phyloP scores from a whole-genome alignment of 805 yeast species.

The Yarrowia keelungensis region DNA sequence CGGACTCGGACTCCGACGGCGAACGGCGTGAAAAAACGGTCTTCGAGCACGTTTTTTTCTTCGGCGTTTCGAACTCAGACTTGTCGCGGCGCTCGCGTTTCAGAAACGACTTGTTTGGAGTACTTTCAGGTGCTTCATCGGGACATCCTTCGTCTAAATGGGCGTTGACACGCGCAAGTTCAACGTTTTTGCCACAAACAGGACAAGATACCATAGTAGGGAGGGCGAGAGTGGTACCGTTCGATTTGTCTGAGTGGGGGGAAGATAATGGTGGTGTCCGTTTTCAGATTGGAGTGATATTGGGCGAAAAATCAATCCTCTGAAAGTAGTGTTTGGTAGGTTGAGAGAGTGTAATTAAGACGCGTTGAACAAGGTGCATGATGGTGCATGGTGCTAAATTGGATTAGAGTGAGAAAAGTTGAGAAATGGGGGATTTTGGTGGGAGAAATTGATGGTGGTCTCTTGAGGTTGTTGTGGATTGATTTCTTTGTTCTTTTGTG shows the following conservation, averaged over 20 bases:
- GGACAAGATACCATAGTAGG: constrained; percentile 43
- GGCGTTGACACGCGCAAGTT: constrained; percentile 46
- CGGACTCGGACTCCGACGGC: constrained; percentile 28
- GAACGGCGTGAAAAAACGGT: constrained; percentile 37
- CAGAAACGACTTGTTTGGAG: constrained; percentile 22
- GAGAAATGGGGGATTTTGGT: too few species aligned
- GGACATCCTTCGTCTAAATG: constrained; percentile 52
- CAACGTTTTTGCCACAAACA: constrained; percentile 47
- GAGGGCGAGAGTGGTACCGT: neutral
- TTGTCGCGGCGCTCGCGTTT: constrained; percentile 29
- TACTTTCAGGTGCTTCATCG: constrained; percentile 22
- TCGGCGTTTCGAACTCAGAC: constrained; percentile 10
- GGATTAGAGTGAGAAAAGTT: too few species aligned
- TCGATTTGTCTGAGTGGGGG: neutral
- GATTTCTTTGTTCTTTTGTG: too few species aligned
- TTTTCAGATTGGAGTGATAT: neutral
- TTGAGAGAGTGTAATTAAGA: constrained; percentile 2
- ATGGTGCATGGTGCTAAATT: too few species aligned
- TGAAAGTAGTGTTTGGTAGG: too few species aligned
- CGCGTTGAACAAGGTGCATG: neutral
- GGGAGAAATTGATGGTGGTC: too few species aligned
- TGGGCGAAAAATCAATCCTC: neutral
- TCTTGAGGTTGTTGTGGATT: too few species aligned
- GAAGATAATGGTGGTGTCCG: neutral
- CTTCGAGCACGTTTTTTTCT: constrained; percentile 21